Evolutionary conservation across 805 yeast species (phyloP), one percentile per base, ranked within the genome.

Genomic region (Zygosaccharomyces siamensis): DNA sequence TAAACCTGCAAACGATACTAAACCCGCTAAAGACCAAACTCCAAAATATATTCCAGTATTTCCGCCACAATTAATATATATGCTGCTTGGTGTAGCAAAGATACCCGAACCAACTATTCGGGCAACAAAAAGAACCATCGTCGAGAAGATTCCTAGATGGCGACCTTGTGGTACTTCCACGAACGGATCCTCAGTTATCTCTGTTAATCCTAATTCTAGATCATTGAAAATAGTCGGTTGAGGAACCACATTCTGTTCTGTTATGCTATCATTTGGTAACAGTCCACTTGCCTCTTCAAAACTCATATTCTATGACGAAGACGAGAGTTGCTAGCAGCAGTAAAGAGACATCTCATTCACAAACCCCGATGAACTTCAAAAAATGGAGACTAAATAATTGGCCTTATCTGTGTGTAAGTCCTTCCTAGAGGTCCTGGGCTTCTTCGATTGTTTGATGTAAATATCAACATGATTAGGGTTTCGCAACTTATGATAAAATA

Each of bases 91-190:
- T 1, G 83, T 78, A 6, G 89, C 83, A 69, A 85, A 83, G 7
- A 86, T 84, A 0, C 93, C 93, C 0, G 89, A 82, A 0, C 95
- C 93, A 10, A 86, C 70, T 37, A 86, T 85, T 51, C 90, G 69
- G 12, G 87, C 79, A 5, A 86, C 73, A 56, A 83, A 81, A 49
- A 84, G 66, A 39, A 83, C 74, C 36, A 81, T 73, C 0, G 87
- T 82, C 5, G 89, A 80, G 56, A 76, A 83, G 2, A 83, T 63
- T 0, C 92, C 92, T 51, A 86, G 63, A 64, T 84, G 89, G 33
- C 92, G 70, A 1, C 92, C 92, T 55, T 83, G 89, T 0, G 90
- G 90, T 2, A 66, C 70, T 41, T 66, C 67, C 14, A 51, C 27
- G 30, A 49, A 42, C 4, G 48, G 39, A 45, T 51, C 51, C 14